These are phyloP conservation scores for Groenewaldozyma salmanticensis DNA, from an alignment of 805 yeast species.

Conservation along the genomic window DNA sequence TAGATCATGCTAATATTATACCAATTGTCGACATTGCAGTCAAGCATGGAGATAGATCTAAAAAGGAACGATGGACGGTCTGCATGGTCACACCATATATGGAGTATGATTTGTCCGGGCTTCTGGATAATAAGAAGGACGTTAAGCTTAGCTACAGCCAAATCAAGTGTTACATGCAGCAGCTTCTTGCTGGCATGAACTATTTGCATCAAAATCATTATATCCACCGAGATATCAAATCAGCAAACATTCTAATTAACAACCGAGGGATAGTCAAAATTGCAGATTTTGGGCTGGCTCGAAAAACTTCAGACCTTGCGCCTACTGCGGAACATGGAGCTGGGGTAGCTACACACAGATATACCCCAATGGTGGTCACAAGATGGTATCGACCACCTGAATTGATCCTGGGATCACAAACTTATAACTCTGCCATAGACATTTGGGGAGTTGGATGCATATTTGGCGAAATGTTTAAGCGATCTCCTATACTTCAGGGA, in stretches of 20 bases:
- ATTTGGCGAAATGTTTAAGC: conserved; percentile 78
- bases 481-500: conserved; percentile 80
- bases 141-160: conserved; percentile 53
- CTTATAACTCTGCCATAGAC: conserved; percentile 90
- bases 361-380: conserved; percentile 77
- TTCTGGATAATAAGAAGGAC: conserved; percentile 62
- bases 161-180: conserved; percentile 74
- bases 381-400: conserved; percentile 98
- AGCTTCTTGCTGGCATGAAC: conserved; percentile 68
- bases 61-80: conserved; percentile 33
- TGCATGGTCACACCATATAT: conserved; percentile 90
- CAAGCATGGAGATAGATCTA: conserved; percentile 30
- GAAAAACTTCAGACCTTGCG: conserved; percentile 52
- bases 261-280: conserved; percentile 69
- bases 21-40: conserved; percentile 73
- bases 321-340: conserved; percentile 45
- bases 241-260: conserved; percentile 86
- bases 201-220: conserved; percentile 58
- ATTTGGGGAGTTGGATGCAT: conserved; percentile 98
- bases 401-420: conserved; percentile 70
- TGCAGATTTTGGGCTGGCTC: conserved; percentile 93
- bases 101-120: conserved; percentile 85
- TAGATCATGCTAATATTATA: conserved; percentile 62
- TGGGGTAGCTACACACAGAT: conserved; percentile 27
- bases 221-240: conserved; percentile 87